phyloP scores from a whole-genome alignment of 257 asterid genomes.

The Ballota nigra region DNA sequence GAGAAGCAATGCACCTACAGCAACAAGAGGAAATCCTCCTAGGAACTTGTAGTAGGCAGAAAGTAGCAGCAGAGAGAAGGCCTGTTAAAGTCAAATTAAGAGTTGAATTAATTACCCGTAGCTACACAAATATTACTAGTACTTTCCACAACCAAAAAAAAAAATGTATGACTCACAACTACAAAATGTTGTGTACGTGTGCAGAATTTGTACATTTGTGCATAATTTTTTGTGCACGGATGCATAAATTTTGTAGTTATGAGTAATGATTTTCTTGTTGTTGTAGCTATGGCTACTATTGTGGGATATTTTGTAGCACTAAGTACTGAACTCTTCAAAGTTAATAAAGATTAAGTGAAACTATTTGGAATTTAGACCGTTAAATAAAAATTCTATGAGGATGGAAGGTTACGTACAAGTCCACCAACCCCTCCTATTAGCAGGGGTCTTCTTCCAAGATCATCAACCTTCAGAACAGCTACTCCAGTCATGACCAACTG shows the following conservation, averaged over 20 bases:
- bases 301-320: too few species aligned
- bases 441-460: conserved; percentile 92
- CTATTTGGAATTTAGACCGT: background rate
- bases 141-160: too few species aligned
- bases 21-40: conserved; percentile 74
- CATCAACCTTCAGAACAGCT: conserved; percentile 95
- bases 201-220: too few species aligned
- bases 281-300: too few species aligned
- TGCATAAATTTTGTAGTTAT: too few species aligned
- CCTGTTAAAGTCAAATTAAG: conserved; percentile 41
- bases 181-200: too few species aligned
- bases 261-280: too few species aligned
- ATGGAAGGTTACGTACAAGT: conserved; percentile 56
- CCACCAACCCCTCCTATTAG: conserved; percentile 86
- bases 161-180: too few species aligned
- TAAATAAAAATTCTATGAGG: background rate
- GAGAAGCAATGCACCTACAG: conserved; percentile 90
- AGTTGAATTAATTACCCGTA: too few species aligned
- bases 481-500: conserved; percentile 90
- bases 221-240: too few species aligned
- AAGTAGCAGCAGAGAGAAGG: conserved; percentile 82
- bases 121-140: too few species aligned
- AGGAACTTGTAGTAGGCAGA: conserved; percentile 95
- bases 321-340: too few species aligned
- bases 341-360: background rate